Evolutionary conservation across 2,329 filamentous ascomycete genomes (phyloP).

Genomic region (Colletotrichum salicis): DNA sequence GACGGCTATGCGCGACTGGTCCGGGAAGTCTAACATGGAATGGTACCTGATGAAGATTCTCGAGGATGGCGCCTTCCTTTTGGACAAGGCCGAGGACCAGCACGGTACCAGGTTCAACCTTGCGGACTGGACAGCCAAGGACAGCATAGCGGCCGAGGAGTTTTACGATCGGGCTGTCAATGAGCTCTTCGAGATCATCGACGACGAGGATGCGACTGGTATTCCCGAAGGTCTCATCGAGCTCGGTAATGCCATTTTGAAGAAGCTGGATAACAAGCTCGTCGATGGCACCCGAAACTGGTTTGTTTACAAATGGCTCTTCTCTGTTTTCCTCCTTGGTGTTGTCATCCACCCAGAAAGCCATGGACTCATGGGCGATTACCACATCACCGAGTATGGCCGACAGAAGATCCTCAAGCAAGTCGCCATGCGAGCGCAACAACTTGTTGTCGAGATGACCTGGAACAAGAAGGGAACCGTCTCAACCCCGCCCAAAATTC

Average conservation of each 20-base stretch:
- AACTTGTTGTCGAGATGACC: slow-evolving; percentile 80
- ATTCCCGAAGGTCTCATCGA: slow-evolving; percentile 88
- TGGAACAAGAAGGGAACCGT: slow-evolving; percentile 74
- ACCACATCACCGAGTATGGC: slow-evolving; percentile 91
- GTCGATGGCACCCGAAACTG: slow-evolving; percentile 82
- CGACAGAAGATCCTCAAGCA: slow-evolving; percentile 84
- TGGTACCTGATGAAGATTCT: slow-evolving; percentile 95
- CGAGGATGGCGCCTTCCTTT: slow-evolving; percentile 89
- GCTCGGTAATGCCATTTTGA: slow-evolving; percentile 84
- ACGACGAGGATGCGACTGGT: slow-evolving; percentile 84
- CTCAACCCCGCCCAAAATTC: slow-evolving; percentile 71
- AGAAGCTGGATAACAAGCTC: slow-evolving; percentile 77
- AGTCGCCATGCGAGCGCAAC: slow-evolving; percentile 82
- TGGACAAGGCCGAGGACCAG: slow-evolving; percentile 86
- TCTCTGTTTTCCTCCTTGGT: slow-evolving; percentile 85
- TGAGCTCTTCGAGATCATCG: slow-evolving; percentile 85
- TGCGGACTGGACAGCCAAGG: slow-evolving; percentile 78
- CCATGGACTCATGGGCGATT: slow-evolving; percentile 81
- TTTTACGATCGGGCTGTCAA: slow-evolving; percentile 88
- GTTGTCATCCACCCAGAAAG: slow-evolving; percentile 91
- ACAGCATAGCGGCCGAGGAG: slow-evolving; percentile 84
- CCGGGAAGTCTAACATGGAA: slow-evolving; percentile 88
- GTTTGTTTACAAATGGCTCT: slow-evolving; percentile 91
- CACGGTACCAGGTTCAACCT: slow-evolving; percentile 77
- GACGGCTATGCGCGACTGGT: slow-evolving; percentile 89